These are phyloP conservation scores for Trichoderma breve DNA, from an alignment of 2,329 filamentous ascomycete species.

Conservation along the genomic window DNA sequence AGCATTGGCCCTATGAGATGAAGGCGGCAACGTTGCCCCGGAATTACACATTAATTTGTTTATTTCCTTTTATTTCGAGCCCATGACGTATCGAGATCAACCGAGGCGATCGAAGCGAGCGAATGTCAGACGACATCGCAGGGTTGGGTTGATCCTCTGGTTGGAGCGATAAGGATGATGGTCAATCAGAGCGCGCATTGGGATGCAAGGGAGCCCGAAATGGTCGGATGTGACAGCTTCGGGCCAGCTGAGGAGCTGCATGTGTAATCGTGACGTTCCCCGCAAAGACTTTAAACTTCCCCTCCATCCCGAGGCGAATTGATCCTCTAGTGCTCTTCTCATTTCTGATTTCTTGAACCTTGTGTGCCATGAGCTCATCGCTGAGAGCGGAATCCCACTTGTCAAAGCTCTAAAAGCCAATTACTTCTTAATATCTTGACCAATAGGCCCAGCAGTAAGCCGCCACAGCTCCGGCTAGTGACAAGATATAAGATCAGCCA, in stretches of 20 bases:
- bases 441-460: conserved; percentile 6
- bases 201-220: neutral
- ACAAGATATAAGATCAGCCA: neutral
- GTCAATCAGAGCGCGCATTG: neutral
- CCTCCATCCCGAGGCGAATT: neutral
- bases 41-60: neutral
- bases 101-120: neutral
- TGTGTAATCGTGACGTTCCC: conserved; percentile 18
- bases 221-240: neutral
- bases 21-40: neutral
- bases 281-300: neutral
- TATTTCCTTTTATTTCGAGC: neutral
- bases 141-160: neutral
- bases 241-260: neutral
- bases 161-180: neutral
- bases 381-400: neutral
- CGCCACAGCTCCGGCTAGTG: neutral
- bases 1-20: neutral
- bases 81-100: neutral
- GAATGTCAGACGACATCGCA: neutral
- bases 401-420: neutral
- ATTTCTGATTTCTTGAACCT: neutral
- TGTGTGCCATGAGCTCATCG: neutral
- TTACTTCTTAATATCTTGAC: neutral
- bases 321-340: neutral